phyloP scores from a whole-genome alignment of 495 filamentous ascomycete genomes.

The Recurvomyces mirabilis region DNA sequence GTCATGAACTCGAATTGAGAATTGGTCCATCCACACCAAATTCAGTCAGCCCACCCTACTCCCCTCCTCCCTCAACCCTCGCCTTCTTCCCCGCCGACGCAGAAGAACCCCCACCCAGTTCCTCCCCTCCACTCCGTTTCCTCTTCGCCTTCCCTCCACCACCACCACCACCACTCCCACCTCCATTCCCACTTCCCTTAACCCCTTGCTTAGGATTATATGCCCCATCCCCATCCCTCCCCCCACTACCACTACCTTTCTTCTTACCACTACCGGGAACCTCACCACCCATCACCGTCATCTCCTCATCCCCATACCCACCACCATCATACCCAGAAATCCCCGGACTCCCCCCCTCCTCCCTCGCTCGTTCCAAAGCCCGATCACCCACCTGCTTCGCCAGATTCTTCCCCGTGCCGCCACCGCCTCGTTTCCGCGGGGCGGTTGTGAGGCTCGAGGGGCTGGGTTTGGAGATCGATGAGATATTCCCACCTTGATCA shows the following conservation, averaged over 20 bases:
- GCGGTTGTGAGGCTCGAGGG: no score
- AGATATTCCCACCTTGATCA: slow-evolving; percentile 2
- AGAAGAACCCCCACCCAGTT: background rate
- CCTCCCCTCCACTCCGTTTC: slow-evolving; percentile 4
- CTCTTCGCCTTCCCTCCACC: slow-evolving; percentile 7
- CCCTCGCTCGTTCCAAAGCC: slow-evolving; percentile 21
- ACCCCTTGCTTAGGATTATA: slow-evolving; percentile 66
- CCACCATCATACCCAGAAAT: background rate
- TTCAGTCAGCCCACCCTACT: no score
- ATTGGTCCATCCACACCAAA: no score
- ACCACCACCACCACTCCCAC: slow-evolving; percentile 15
- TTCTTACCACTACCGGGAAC: slow-evolving; percentile 36
- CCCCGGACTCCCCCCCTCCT: slow-evolving; percentile 3
- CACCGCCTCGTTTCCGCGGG: background rate
- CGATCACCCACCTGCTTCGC: slow-evolving; percentile 19
- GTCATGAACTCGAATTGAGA: no score
- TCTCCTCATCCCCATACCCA: slow-evolving; percentile 40
- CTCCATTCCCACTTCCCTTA: slow-evolving; percentile 47
- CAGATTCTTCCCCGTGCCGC: slow-evolving; percentile 11
- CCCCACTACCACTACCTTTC: slow-evolving; percentile 45
- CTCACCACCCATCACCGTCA: slow-evolving; percentile 33
- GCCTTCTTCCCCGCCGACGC: slow-evolving; percentile 5
- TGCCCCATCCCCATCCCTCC: slow-evolving; percentile 53
- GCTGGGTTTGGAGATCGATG: no score
- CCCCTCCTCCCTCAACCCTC: slow-evolving; percentile 19